Base-by-base conservation (phyloP, 495 filamentous ascomycete genomes). In the Podospora tetraspora region DNA sequence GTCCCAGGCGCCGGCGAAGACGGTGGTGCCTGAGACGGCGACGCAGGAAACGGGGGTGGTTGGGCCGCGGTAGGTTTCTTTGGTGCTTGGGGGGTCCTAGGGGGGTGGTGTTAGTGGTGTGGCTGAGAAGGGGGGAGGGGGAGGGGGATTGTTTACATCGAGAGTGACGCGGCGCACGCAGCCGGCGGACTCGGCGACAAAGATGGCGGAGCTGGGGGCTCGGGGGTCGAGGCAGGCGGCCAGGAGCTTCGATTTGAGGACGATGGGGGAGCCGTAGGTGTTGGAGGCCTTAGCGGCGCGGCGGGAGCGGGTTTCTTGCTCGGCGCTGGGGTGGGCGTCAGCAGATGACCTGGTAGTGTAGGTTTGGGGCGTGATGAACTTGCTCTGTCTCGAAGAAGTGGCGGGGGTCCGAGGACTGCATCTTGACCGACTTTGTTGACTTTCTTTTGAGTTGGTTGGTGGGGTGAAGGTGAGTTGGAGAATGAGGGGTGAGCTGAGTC, bases 1-100 rank as follows among this genome's bases (percentile, higher is more conserved):
- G 81, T 99, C 93, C 95, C 95, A 99, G 69, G 89, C 92, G 25
- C 93, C 93, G 29, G 91, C 92, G 77, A 93, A 97, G 61, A 98
- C 70, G 1, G 84, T 86, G 24, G 80, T 82, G 62, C 80, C 79
- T 3, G 59, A 34, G 12, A 97, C 81, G 29, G 89, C 89, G 61
- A 97, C 75, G 70, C 88, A 91, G 24, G 92, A 92, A 24, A 96
- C 76, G 1, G 95, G 95, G 13, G 92, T 88, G 29, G 84, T 85
- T 19, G 93, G 93, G 12, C 91, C 93, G 75, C 85, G 86, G 75
- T 86, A 94, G 6, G 81, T 74, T 60, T 52, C 43, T n/a, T 72
- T 79, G 62, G 66, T 63, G 75, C 73, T 69, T 74, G 74, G 66
- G 66, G 73, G 63, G 69, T 79, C 74, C 79, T 66, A 27, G 29